Conservation (phyloP, 306 rosid genomes). For the Cajanus cajan region DNA sequence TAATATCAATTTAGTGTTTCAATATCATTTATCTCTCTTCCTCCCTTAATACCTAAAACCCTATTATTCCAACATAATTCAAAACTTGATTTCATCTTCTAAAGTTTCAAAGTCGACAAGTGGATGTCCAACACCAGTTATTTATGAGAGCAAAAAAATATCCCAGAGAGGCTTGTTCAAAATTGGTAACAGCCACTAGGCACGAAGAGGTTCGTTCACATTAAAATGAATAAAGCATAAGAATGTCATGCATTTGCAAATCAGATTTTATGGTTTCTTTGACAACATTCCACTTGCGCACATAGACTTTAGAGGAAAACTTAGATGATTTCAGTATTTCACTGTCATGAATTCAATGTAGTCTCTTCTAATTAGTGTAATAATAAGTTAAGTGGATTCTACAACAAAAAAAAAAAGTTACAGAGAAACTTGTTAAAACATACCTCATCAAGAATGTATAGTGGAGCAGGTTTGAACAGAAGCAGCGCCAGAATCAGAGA, state of each 20-base stretch:
- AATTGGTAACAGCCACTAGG: background rate
- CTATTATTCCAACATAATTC: background rate
- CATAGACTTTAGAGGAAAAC: background rate
- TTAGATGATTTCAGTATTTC: background rate
- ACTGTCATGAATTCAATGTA: background rate
- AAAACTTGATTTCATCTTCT: background rate
- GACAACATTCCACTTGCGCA: background rate
- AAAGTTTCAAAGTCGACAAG: background rate
- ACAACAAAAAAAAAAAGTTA: background rate
- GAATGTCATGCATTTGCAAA: background rate
- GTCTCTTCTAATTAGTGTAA: background rate
- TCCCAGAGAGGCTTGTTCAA: background rate
- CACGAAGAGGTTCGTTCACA: background rate
- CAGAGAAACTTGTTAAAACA: conserved; percentile 13
- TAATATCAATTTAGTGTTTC: no score
- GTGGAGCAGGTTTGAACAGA: conserved; percentile 97
- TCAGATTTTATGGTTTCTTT: background rate
- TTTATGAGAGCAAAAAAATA: background rate
- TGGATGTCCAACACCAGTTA: background rate
- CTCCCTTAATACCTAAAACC: background rate
- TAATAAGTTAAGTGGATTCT: background rate
- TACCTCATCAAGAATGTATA: conserved; percentile 96
- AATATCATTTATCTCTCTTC: no score
- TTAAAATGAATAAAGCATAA: background rate
- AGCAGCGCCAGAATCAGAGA: conserved; percentile 91